These are phyloP conservation scores for Russula sp. DNA, from an alignment of 768 basidiomycete species.

Conservation along the genomic window DNA sequence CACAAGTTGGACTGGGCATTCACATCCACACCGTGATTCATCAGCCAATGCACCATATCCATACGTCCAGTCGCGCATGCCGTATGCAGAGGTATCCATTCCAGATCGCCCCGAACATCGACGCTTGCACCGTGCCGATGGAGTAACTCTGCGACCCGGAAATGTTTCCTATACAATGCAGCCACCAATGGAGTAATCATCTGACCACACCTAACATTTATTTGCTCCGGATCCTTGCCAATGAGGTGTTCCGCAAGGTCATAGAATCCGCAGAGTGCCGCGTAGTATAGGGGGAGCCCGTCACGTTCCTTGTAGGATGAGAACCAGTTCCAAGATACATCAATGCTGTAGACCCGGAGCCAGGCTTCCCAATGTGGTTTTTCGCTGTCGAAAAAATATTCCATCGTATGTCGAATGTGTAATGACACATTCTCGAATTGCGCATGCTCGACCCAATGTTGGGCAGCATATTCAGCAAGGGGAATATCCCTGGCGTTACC, in stretches of 20 bases:
- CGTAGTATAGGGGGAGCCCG: background rate
- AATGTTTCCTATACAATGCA: too few species aligned
- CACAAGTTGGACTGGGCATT: background rate
- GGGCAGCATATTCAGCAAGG: background rate
- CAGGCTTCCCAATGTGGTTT: conserved; percentile 4
- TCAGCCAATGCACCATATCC: background rate
- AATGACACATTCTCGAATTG: background rate
- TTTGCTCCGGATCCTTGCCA: background rate
- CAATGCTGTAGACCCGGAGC: background rate
- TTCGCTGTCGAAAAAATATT: background rate
- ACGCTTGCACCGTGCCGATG: background rate
- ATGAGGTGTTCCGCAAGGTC: background rate
- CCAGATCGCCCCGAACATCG: background rate
- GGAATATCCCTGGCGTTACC: background rate
- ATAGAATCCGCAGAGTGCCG: background rate
- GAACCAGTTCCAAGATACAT: background rate
- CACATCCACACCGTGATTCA: background rate
- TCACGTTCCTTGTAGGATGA: too few species aligned
- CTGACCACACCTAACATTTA: background rate
- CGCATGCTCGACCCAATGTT: conserved; percentile 1
- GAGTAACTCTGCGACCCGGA: background rate
- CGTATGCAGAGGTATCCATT: background rate
- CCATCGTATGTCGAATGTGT: background rate
- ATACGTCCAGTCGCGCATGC: background rate
- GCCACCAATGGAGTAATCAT: too few species aligned